A percentile compares a stretch with the other conserved stretches of the same genome.
Conservation (phyloP, 805 yeast species). For the Ogataea populi-albae region DNA sequence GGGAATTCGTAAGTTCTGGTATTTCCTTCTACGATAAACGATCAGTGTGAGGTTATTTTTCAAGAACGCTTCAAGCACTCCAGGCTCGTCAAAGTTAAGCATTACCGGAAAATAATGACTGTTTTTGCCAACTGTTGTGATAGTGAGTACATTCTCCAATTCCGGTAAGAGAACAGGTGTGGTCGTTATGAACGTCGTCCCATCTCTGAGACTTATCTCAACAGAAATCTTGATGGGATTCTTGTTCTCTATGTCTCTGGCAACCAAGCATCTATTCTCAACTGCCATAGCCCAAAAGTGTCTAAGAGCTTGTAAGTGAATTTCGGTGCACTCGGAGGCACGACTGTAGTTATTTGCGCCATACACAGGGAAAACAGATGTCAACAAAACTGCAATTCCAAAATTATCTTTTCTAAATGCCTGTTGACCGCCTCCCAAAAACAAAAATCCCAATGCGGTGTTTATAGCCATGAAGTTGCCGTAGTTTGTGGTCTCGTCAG, state of each 20-base stretch:
- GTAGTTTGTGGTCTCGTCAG: slow-evolving; percentile 41
- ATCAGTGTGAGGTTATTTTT: slow-evolving; percentile 43
- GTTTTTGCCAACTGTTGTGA: slow-evolving; percentile 40
- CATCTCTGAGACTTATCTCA: slow-evolving; percentile 36
- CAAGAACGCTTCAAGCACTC: slow-evolving; percentile 40
- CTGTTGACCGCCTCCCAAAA: slow-evolving; percentile 90
- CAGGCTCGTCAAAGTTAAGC: slow-evolving; percentile 35
- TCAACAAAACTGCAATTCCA: slow-evolving; percentile 65
- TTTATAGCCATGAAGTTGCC: slow-evolving; percentile 78
- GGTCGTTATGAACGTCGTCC: slow-evolving; percentile 30
- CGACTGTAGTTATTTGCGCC: slow-evolving; percentile 12
- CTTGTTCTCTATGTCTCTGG: slow-evolving; percentile 63
- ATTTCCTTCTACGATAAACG: slow-evolving; percentile 47
- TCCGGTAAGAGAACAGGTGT: slow-evolving; percentile 75
- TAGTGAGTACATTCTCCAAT: slow-evolving; percentile 43
- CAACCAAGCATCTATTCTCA: slow-evolving; percentile 75
- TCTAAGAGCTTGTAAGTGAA: slow-evolving; percentile 78
- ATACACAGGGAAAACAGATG: slow-evolving; percentile 78
- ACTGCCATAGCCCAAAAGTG: slow-evolving; percentile 89
- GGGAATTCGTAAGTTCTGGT: slow-evolving; percentile 29
- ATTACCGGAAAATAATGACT: slow-evolving; percentile 52
- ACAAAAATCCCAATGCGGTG: slow-evolving; percentile 81
- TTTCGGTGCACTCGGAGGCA: slow-evolving; percentile 40
- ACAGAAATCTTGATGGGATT: slow-evolving; percentile 50
- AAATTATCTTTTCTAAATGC: slow-evolving; percentile 64